Evolutionary conservation across 1,284 basidiomycete species (phyloP), one percentile per base, ranked within the genome.

Genomic region (Moesziomyces sp.): DNA sequence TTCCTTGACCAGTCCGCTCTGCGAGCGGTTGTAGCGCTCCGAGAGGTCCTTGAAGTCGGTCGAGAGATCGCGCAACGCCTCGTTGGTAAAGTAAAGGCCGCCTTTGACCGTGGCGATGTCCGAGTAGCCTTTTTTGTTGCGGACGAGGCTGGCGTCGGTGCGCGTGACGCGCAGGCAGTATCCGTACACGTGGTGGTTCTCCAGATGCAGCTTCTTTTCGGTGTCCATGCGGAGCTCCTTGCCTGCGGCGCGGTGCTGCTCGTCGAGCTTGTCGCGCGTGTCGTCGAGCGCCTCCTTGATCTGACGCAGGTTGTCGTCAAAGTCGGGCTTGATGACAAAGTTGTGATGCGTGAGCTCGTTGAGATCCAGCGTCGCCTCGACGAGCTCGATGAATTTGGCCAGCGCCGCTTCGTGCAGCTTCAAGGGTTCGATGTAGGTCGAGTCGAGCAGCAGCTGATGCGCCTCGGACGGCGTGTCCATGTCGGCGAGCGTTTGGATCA

Each of bases 201-300:
- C 97, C 35, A 99, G 87, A 85, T 98, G 95, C 19, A 99, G 86
- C 86, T 98, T 98, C 86, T 97, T 97, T 82, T 97, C 93, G 1
- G 93, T 88, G 38, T 96, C 94, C n/a, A 99, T 82, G 5, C 87
- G 88, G 1, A 98, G 87, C 53, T 94, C 92, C 8, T 87, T 85
- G 8, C 91, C 92, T 0, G 91, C 91, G 3, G 87, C 81, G 16
- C 87, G 86, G 83, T 98, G 96, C 84, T 97, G 93, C 7, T 88
- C 87, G 76, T 99, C 93, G 18, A 99, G 86, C 1, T 89, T 89
- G 81, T 96, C 93, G 42, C 93, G 89, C 0, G 90, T 89, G 62
- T 88, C 86, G 35, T 87, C 86, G 11, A 99, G 86, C 77, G 90
- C 88, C 30, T 89, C 87, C 7, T 91, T 89, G 44, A 95, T 87